Base-by-base conservation (phyloP, 2,329 filamentous ascomycete genomes). In the Venturia effusa region DNA sequence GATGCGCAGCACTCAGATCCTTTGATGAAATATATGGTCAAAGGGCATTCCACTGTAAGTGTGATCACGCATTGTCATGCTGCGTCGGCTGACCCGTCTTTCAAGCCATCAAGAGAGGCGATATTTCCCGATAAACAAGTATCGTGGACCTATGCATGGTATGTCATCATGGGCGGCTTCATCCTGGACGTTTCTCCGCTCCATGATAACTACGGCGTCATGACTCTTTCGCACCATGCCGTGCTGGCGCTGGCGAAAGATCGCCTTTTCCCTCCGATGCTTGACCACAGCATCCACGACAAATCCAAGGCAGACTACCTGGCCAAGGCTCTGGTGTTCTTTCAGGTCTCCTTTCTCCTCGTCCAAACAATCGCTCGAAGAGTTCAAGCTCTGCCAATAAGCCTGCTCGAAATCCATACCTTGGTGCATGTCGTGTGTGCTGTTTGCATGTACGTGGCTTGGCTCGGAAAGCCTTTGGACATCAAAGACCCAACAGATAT, bases 331-430 rank as follows among this genome's bases (percentile, higher is more conserved):
- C 59, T 79, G 1, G 73, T 77, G 1, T 68, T 74, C 27, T 62
- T 75, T 2, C 77, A 80, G 63, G 73, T 74, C 0, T 65, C 66
- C 4, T 79, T 76, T 75, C 76, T 79, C 68, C 59, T 72, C 0
- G 54, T 74, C 0, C 73, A 78, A 64, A 71, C 69, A 57, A 67
- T 76, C 8, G 71, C 69, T 15, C 70, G 77, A 1, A 67, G 69
- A 1, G 65, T 66, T 0, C 67, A 73, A 19, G 67, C 70, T 1
- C 67, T 79, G 0, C 74, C 77, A 0, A 51, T 79, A 0, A 73
- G 70, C 0, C 69, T 78, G 3, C 66, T 79, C 1, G 75, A 78
- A 59, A 59, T 77, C 0, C 71, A 74, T 64, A 74, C 73, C 1
- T 65, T 74, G 37, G 70, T 69, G 0, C 74, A 76, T 66, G 71